Percentiles rank a stretch among this genome's conserved stretches.
phyloP scores from a whole-genome alignment of 1,139 yeast genomes.

The Suhomyces ambrosiae region DNA sequence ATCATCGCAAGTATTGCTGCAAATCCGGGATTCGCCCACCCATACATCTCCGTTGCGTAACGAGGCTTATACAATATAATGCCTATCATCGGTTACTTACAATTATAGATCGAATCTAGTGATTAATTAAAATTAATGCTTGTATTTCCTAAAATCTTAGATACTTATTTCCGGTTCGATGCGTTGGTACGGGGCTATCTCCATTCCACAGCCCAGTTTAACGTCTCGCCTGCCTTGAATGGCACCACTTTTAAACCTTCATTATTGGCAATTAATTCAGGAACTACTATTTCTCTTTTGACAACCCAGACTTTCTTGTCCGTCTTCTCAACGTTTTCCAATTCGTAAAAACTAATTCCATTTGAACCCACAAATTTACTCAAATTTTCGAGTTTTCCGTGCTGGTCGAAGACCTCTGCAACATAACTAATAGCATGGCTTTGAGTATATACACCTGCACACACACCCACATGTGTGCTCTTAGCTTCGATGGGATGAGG shows the following conservation, averaged over 20 bases:
- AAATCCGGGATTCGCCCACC: neutral
- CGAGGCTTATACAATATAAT: neutral
- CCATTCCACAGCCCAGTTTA: slow-evolving; percentile 84
- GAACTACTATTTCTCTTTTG: slow-evolving; percentile 54
- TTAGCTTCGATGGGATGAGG: slow-evolving; percentile 88
- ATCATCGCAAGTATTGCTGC: too few relatives aligned
- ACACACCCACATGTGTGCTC: slow-evolving; percentile 77
- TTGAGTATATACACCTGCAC: slow-evolving; percentile 97
- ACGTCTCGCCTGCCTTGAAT: slow-evolving; percentile 79
- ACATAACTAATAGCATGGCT: slow-evolving; percentile 78
- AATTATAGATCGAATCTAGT: too few relatives aligned
- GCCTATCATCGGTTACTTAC: too few relatives aligned
- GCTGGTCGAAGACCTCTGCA: slow-evolving; percentile 80
- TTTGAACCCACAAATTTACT: slow-evolving; percentile 73
- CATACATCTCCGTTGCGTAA: neutral
- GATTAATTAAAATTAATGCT: too few relatives aligned
- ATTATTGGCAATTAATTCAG: slow-evolving; percentile 52
- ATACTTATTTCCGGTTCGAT: neutral
- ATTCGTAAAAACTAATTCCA: slow-evolving; percentile 70
- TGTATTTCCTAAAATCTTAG: neutral
- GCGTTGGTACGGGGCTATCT: too few relatives aligned
- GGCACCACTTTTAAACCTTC: slow-evolving; percentile 70
- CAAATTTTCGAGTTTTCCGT: slow-evolving; percentile 63
- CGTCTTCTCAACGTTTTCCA: slow-evolving; percentile 37
- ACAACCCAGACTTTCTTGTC: slow-evolving; percentile 51